Base-by-base conservation (phyloP, 2,329 filamentous ascomycete species). In the Nannizziopsis arthrosporioides region DNA sequence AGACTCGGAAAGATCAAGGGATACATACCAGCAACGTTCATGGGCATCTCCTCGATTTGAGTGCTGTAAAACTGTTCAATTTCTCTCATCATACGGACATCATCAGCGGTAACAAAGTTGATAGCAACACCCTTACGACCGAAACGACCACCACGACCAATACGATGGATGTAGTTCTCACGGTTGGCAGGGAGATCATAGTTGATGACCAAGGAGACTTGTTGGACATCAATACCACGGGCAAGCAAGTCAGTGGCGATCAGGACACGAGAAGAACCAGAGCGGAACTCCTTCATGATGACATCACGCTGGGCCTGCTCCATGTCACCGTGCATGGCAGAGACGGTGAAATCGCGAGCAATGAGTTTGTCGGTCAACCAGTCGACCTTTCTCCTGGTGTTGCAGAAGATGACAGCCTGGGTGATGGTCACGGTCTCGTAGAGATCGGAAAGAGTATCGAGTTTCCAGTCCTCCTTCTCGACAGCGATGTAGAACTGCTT, bases 11-110 rank as follows among this genome's bases (percentile, higher is more conserved):
- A 15, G 22, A 22, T 35, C 18, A 9, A 9, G 31, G 14, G 40
- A 39, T 42, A 70, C 75, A 64, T 73, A 76, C 74, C 75, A 65
- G 78, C 77, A 70, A 82, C 80, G 72, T 82, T 83, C 92, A 98
- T 96, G 66, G 92, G 92, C 92, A 98, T 98, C 81, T 98, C 92
- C 76, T 98, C 92, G 61, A 98, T 96, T 77, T 98, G 92, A 71
- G 92, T 98, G 81, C 87, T 94, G 84, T 98, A 98, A 81, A 96
- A 98, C 76, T 95, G 87, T 73, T 98, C 92, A 63, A 98, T 98
- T 74, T 98, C 92, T 70, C 92, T 82, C 86, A 98, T 93, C 86
- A 98, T 96, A 72, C 90, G 88, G 65, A 98, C 92, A 73, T 98
- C 92, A 59, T 98, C 92, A 63, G 88, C 87, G 54, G 90, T 96